phyloP scores from a whole-genome alignment of 1,284 basidiomycete genomes.

The Tilletiaria anomala region DNA sequence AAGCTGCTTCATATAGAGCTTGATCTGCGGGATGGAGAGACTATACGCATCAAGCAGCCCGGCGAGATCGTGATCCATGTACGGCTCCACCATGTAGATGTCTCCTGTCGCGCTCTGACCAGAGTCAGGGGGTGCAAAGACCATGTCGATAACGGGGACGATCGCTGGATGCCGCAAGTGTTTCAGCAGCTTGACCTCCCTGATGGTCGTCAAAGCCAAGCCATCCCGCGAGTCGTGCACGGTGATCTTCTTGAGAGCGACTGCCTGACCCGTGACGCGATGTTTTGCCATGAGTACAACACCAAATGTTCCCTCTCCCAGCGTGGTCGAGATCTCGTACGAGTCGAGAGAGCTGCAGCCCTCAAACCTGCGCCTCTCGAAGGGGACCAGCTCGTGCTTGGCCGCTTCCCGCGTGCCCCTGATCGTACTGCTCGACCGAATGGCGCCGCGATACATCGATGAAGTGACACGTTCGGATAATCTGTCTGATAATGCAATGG shows the following conservation, averaged over 20 bases:
- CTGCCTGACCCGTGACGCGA: conserved; percentile 47
- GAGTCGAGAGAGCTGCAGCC: conserved; percentile 29
- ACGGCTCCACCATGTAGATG: conserved; percentile 93
- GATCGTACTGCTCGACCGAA: too few species aligned
- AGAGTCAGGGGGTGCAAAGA: conserved; percentile 41
- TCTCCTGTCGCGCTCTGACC: conserved; percentile 45
- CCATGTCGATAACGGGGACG: conserved; percentile 82
- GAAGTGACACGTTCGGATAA: too few species aligned
- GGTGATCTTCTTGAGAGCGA: conserved; percentile 84
- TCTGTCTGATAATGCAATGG: too few species aligned
- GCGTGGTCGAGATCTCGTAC: conserved; percentile 32
- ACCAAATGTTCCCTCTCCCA: conserved; percentile 35
- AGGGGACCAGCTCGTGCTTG: too few species aligned
- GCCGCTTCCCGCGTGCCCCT: too few species aligned
- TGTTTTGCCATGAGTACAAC: conserved; percentile 40
- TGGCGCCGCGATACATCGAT: too few species aligned
- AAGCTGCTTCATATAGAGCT: conserved; percentile 88
- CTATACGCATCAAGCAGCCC: conserved; percentile 64
- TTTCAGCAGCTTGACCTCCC: conserved; percentile 97
- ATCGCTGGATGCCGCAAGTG: conserved; percentile 70
- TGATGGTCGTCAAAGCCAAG: conserved; percentile 73
- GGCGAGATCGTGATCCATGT: conserved; percentile 97
- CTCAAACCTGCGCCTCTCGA: conserved; percentile 17
- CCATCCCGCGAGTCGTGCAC: conserved; percentile 95
- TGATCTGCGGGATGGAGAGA: conserved; percentile 51